Conservation (phyloP, 208 protist genomes). For the Acanthamoeba castellanii region DNA sequence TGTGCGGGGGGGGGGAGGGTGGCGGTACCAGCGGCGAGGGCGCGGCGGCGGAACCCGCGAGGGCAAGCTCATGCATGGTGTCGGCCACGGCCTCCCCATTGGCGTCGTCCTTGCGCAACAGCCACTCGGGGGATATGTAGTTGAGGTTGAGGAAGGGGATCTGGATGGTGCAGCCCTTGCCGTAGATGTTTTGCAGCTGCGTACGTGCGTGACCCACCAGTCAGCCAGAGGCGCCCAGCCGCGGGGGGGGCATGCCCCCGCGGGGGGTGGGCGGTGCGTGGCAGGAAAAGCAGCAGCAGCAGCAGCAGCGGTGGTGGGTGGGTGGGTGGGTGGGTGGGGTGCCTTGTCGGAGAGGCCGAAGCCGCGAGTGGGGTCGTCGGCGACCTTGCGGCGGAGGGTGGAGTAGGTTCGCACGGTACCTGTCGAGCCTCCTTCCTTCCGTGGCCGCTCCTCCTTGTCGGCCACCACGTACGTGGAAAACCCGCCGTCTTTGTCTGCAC, state of each 20-base stretch:
- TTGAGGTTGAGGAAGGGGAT: conserved; percentile 79
- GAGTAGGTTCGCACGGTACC: background rate
- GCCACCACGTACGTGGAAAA: background rate
- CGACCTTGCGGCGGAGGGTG: background rate
- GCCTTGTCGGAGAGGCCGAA: background rate
- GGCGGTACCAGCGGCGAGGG: background rate
- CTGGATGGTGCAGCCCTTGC: conserved; percentile 81
- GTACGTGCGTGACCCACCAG: background rate
- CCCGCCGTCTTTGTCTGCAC: background rate
- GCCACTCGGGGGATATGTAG: conserved; percentile 73
- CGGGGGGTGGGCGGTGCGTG: too few relatives aligned
- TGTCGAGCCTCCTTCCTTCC: background rate
- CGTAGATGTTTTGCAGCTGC: conserved; percentile 76
- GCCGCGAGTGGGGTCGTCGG: background rate
- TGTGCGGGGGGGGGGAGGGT: background rate
- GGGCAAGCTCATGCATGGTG: conserved; percentile 75
- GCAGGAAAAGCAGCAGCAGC: too few relatives aligned
- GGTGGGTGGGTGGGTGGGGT: too few relatives aligned
- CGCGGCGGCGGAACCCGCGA: background rate
- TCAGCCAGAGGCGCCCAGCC: too few relatives aligned
- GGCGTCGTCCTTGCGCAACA: conserved; percentile 69
- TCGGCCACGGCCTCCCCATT: conserved; percentile 65
- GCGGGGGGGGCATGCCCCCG: too few relatives aligned
- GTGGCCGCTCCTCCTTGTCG: too few relatives aligned
- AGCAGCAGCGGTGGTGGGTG: too few relatives aligned